Conservation (phyloP, 768 basidiomycete species). For the Suillus lakei region DNA sequence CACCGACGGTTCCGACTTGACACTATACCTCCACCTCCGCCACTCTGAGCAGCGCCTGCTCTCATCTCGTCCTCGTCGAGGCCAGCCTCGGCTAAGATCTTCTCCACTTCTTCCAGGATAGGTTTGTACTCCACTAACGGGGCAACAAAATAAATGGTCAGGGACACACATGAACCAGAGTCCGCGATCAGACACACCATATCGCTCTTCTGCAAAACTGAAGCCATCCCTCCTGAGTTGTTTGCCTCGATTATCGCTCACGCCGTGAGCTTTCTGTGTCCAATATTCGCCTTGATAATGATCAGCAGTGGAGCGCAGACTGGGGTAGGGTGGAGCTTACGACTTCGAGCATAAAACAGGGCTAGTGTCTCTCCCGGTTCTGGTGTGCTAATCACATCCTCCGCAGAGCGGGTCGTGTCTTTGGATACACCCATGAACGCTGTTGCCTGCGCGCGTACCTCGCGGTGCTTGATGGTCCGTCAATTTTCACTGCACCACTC, state of each 20-base stretch:
- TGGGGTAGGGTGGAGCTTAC: constrained; percentile 45
- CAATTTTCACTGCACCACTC: background rate
- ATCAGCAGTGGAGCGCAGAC: background rate
- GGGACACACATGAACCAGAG: constrained; percentile 4
- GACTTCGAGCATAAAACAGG: constrained; percentile 80
- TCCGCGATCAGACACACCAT: constrained; percentile 53
- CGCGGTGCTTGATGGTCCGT: constrained; percentile 27
- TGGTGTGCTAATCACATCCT: constrained; percentile 80
- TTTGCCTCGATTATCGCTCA: constrained; percentile 75
- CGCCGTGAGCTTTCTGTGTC: constrained; percentile 69
- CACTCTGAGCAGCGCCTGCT: constrained; percentile 42
- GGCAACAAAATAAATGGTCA: background rate
- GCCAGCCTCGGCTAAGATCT: constrained; percentile 82
- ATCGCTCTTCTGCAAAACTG: constrained; percentile 71
- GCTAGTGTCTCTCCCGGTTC: constrained; percentile 85
- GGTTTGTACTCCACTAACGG: constrained; percentile 78
- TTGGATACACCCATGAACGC: constrained; percentile 71
- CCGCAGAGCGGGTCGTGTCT: constrained; percentile 55
- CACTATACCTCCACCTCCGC: background rate
- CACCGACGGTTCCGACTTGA: constrained; percentile 54
- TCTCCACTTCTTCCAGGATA: constrained; percentile 79
- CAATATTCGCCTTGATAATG: constrained; percentile 70
- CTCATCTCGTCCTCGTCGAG: constrained; percentile 84
- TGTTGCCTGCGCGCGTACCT: constrained; percentile 48
- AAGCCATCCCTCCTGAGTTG: constrained; percentile 80